These are phyloP conservation scores for Phytophthora constricta DNA, from an alignment of 352 stramenopile species.

Conservation along the genomic window DNA sequence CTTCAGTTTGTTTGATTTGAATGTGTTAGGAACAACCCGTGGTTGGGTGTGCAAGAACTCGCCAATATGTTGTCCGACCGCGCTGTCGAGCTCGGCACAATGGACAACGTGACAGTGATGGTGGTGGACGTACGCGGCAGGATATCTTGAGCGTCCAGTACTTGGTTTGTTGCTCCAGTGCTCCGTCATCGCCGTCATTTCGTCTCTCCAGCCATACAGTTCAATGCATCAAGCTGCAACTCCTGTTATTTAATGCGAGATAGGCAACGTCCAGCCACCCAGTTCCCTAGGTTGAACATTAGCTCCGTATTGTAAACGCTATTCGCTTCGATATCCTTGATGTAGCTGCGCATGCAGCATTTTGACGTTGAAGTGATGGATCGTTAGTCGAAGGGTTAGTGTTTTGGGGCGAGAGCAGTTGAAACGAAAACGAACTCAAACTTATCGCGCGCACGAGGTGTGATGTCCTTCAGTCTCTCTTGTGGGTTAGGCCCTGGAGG, in stretches of 20 bases:
- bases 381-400: no score
- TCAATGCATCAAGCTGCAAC: conserved; percentile 13
- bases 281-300: conserved; percentile 4
- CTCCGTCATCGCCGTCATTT: conserved; percentile 6
- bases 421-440: no score
- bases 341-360: neutral
- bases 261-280: conserved; percentile 7
- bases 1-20: no score
- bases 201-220: conserved; percentile 12
- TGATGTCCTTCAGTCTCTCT: no score
- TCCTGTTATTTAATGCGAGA: conserved; percentile 44
- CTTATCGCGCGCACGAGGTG: no score
- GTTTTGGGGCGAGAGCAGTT: no score
- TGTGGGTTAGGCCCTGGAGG: conserved; percentile 9
- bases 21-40: conserved; percentile 58
- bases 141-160: neutral
- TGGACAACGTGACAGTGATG: conserved; percentile 83
- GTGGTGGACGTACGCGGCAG: conserved; percentile 66
- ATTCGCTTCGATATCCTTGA: conserved; percentile 12
- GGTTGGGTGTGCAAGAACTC: conserved; percentile 68
- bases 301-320: conserved; percentile 31
- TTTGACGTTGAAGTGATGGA: conserved; percentile 8
- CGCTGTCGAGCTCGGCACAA: conserved; percentile 69
- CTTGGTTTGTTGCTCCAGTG: conserved; percentile 19
- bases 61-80: conserved; percentile 67